Percentiles rank a stretch among this genome's conserved stretches.
Evolutionary conservation across 345 rosid genomes (phyloP).

Genomic region (Arabidopsis suecica): DNA sequence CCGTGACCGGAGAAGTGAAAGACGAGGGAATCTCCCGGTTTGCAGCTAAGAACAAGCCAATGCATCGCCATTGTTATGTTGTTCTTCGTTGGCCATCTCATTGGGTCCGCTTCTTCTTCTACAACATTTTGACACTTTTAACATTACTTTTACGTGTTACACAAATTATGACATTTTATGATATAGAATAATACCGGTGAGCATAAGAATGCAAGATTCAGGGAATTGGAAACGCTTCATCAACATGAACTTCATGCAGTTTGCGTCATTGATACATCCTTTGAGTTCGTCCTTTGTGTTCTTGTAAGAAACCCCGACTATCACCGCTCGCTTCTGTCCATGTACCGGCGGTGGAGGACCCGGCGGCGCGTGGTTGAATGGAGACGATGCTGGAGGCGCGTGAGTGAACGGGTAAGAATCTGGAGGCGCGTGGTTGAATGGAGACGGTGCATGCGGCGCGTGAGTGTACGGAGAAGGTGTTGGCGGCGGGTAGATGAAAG

Average conservation of each 20-base stretch:
- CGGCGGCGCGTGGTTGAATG: slow-evolving; percentile 57
- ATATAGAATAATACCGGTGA: slow-evolving; percentile 54
- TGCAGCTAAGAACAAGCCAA: slow-evolving; percentile 76
- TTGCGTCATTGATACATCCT: slow-evolving; percentile 88
- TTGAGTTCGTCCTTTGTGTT: slow-evolving; percentile 62
- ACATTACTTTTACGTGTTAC: neutral
- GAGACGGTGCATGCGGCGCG: slow-evolving; percentile 43
- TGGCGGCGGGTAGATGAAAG: slow-evolving; percentile 46
- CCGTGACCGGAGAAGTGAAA: slow-evolving; percentile 96
- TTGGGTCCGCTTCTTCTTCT: slow-evolving; percentile 80
- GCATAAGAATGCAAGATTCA: slow-evolving; percentile 80
- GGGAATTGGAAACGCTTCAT: slow-evolving; percentile 77
- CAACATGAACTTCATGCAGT: slow-evolving; percentile 86
- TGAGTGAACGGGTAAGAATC: slow-evolving; percentile 33
- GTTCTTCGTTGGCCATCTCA: slow-evolving; percentile 63
- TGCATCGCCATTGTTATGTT: slow-evolving; percentile 76
- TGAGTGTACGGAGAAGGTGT: slow-evolving; percentile 17
- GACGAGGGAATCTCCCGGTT: slow-evolving; percentile 82
- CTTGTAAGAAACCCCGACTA: slow-evolving; percentile 73
- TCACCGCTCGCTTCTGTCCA: slow-evolving; percentile 82
- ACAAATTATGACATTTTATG: neutral
- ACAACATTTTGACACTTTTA: slow-evolving; percentile 39
- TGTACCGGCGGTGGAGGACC: slow-evolving; percentile 58
- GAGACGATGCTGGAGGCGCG: slow-evolving; percentile 41
- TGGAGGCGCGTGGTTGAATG: slow-evolving; percentile 47